Evolutionary conservation across 1,139 yeast species (phyloP).

Genomic region (Suhomyces kunorum): DNA sequence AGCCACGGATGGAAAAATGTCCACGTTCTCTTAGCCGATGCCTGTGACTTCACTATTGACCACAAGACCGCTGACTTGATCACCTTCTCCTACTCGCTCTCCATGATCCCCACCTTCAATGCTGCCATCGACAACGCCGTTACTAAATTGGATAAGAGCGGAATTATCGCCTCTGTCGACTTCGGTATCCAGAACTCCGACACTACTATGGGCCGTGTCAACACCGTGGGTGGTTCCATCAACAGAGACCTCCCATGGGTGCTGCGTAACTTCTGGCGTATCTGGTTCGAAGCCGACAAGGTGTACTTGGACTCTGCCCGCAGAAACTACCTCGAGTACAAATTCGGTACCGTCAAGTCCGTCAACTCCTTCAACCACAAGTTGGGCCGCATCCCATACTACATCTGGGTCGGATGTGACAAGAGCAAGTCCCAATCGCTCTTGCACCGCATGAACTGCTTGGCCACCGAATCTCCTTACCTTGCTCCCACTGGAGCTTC

Average conservation of each 20-base stretch:
- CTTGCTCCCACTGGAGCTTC: slow-evolving; percentile 65
- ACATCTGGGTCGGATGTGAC: slow-evolving; percentile 81
- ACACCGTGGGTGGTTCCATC: slow-evolving; percentile 72
- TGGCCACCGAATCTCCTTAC: slow-evolving; percentile 81
- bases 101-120: slow-evolving; percentile 83
- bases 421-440: slow-evolving; percentile 61
- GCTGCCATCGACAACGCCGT: slow-evolving; percentile 75
- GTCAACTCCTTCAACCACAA: slow-evolving; percentile 62
- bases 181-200: slow-evolving; percentile 75
- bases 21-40: slow-evolving; percentile 71
- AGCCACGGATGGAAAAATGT: slow-evolving; percentile 62
- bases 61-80: slow-evolving; percentile 54
- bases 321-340: slow-evolving; percentile 79
- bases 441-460: slow-evolving; percentile 63
- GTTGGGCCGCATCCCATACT: slow-evolving; percentile 76
- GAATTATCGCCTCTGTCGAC: slow-evolving; percentile 71
- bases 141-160: slow-evolving; percentile 52
- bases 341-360: slow-evolving; percentile 77
- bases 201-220: slow-evolving; percentile 66
- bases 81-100: slow-evolving; percentile 76
- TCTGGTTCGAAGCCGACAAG: slow-evolving; percentile 85
- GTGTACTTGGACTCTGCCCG: slow-evolving; percentile 79
- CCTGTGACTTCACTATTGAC: slow-evolving; percentile 63
- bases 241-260: slow-evolving; percentile 77
- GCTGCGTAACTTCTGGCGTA: slow-evolving; percentile 77